Percentiles rank a stretch among this genome's conserved stretches.
Conservation (phyloP, 257 asterid genomes). For the Nyctanthes arbortristis region DNA sequence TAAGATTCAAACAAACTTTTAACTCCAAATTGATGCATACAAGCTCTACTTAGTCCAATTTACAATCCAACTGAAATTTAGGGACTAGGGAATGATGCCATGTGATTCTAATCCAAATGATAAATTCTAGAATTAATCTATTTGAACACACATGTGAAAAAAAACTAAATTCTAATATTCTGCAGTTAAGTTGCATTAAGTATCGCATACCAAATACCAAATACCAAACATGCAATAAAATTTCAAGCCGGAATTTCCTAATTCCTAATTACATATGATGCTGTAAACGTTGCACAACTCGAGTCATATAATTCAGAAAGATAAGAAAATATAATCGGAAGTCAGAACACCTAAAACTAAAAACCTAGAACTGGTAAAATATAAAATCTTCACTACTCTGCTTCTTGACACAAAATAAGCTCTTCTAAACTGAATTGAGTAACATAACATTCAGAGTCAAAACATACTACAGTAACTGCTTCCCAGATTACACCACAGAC, state of each 20-base stretch:
- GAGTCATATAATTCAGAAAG: not conserved
- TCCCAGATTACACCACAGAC: conserved; percentile 10
- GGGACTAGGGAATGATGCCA: not conserved
- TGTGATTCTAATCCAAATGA: not conserved
- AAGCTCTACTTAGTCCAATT: not conserved
- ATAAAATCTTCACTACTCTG: no score
- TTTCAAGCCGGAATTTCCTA: not conserved
- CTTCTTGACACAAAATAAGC: no score
- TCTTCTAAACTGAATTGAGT: no score
- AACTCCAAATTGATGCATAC: not conserved
- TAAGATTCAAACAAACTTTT: not conserved
- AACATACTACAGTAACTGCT: not conserved
- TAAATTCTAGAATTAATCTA: no score
- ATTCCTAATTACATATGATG: not conserved
- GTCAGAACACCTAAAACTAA: not conserved
- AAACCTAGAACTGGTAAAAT: no score
- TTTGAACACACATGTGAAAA: no score
- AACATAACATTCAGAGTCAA: conserved; percentile 19
- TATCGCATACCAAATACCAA: not conserved
- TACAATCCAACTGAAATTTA: not conserved
- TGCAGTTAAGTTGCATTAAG: no score
- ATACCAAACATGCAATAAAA: not conserved
- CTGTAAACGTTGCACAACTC: not conserved
- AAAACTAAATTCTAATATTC: no score
- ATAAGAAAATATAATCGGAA: conserved; percentile 6